A percentile compares a stretch with the other conserved stretches of the same genome.
Conservation (phyloP, 306 rosid species). For the Carpinus fangiana region DNA sequence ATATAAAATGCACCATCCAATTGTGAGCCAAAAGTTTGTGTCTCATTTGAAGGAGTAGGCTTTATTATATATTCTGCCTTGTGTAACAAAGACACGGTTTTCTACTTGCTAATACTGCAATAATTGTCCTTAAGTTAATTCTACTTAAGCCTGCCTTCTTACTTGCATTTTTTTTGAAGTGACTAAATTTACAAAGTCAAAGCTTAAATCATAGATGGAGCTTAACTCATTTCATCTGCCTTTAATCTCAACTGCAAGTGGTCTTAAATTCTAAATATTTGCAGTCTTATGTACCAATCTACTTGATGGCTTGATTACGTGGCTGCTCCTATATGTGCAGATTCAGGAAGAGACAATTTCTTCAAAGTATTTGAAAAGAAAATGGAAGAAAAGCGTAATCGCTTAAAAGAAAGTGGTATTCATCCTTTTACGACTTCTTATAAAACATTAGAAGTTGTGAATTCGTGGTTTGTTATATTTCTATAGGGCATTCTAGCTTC, state of each 20-base stretch:
- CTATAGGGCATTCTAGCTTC: constrained; percentile 7
- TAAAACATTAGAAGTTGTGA: constrained; percentile 20
- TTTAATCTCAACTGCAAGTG: too few relatives aligned
- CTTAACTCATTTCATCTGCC: neutral
- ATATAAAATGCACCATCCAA: neutral
- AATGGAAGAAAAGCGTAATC: constrained; percentile 80
- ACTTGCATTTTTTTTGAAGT: neutral
- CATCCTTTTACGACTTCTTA: constrained; percentile 24
- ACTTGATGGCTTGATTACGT: constrained; percentile 26
- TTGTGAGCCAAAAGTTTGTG: neutral
- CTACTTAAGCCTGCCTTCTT: neutral
- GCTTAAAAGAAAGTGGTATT: constrained; percentile 83
- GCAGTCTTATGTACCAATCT: too few relatives aligned
- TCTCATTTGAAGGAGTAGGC: too few relatives aligned
- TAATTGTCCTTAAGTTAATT: too few relatives aligned
- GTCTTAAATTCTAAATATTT: too few relatives aligned
- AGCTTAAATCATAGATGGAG: constrained; percentile 28
- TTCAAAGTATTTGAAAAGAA: constrained; percentile 77
- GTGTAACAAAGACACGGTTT: neutral
- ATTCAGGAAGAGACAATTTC: constrained; percentile 69
- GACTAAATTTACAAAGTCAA: neutral
- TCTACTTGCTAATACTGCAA: neutral
- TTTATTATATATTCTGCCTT: neutral
- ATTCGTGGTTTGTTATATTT: constrained; percentile 30
- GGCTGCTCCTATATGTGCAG: constrained; percentile 57